Conservation (phyloP, 345 rosid species). For the Eucalyptus sp. region DNA sequence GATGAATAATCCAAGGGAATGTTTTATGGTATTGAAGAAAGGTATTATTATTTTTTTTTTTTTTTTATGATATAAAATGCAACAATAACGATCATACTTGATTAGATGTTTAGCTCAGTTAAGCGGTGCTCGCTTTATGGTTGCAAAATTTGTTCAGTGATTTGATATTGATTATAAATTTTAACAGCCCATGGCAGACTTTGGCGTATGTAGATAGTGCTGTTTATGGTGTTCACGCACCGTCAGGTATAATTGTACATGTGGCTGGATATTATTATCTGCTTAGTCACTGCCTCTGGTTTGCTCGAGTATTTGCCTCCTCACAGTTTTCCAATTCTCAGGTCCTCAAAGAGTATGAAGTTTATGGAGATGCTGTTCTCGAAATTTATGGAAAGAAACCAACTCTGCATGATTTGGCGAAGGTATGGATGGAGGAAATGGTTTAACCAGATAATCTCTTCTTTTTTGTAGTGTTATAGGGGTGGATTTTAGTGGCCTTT, state of each 20-base stretch:
- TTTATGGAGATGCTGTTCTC: conserved; percentile 71
- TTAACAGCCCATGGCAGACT: conserved; percentile 69
- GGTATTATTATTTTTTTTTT: not conserved
- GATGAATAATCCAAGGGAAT: not conserved
- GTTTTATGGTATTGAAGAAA: not conserved
- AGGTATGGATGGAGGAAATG: conserved; percentile 24
- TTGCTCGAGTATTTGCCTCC: not conserved
- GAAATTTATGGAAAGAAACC: conserved; percentile 68
- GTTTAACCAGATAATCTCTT: not conserved
- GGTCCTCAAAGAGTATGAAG: conserved; percentile 72
- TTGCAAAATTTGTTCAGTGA: not conserved
- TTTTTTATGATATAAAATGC: not conserved
- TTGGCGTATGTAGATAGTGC: conserved; percentile 72
- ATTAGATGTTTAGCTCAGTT: not conserved
- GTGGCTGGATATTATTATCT: not conserved
- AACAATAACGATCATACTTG: not conserved
- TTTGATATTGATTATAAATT: not conserved
- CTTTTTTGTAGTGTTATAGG: not conserved
- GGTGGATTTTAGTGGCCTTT: not conserved
- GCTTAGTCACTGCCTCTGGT: not conserved
- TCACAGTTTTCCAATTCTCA: not conserved
- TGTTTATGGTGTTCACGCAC: conserved; percentile 61
- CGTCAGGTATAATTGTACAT: conserved; percentile 48
- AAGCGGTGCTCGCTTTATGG: not conserved
- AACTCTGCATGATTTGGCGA: conserved; percentile 60